Evolutionary conservation across 2,329 filamentous ascomycete species (phyloP).

Genomic region (Cladosporium sp.): DNA sequence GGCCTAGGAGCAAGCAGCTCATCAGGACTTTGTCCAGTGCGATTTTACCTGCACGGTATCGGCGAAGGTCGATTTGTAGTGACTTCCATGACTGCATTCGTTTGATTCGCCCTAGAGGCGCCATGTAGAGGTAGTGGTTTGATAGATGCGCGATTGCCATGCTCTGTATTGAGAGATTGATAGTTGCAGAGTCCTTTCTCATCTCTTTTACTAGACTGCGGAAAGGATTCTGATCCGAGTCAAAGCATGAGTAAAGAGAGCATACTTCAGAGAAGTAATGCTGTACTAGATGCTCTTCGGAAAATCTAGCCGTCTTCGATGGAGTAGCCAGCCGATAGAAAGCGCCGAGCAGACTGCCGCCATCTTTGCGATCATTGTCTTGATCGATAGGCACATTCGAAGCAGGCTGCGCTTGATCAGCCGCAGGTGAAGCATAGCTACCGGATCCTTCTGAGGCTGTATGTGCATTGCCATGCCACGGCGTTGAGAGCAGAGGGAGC

Average conservation of each 20-base stretch:
- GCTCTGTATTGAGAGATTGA: conserved; percentile 57
- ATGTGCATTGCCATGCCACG: not conserved
- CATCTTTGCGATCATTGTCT: not conserved
- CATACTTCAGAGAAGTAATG: conserved; percentile 61
- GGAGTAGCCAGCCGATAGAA: conserved; percentile 22
- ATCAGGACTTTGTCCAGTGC: conserved; percentile 48
- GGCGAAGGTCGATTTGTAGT: conserved; percentile 43
- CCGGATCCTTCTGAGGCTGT: not conserved
- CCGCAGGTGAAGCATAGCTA: not conserved
- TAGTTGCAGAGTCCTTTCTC: conserved; percentile 52
- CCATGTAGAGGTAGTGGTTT: conserved; percentile 51
- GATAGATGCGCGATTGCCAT: conserved; percentile 58
- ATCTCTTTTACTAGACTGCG: conserved; percentile 52
- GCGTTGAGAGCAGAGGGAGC: not conserved
- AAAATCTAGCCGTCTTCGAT: conserved; percentile 27
- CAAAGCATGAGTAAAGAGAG: conserved; percentile 57
- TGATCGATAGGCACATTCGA: not conserved
- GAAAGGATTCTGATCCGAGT: conserved; percentile 57
- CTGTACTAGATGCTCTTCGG: conserved; percentile 45
- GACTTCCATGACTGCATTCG: conserved; percentile 48
- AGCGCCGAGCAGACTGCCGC: conserved; percentile 16
- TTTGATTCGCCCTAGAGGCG: conserved; percentile 44
- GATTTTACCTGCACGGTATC: conserved; percentile 36
- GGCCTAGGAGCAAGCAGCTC: conserved; percentile 53
- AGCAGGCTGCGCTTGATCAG: not conserved